Conservation (phyloP, 1,284 basidiomycete genomes). For the Phlebopus sp. region DNA sequence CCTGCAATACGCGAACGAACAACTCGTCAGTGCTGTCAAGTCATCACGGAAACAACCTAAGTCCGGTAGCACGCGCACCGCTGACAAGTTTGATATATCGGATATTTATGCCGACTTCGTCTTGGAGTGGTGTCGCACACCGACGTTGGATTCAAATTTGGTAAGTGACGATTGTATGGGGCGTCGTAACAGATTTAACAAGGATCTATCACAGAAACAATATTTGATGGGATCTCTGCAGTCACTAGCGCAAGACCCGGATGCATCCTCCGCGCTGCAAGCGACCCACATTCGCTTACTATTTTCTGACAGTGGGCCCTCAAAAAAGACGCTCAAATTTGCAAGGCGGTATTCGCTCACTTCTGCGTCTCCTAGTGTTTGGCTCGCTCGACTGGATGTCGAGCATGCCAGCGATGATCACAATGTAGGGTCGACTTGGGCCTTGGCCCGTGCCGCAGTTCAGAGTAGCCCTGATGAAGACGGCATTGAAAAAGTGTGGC, state of each 20-base stretch:
- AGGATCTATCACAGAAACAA: slow-evolving; percentile 35
- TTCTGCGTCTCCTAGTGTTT: slow-evolving; percentile 40
- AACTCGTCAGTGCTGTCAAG: slow-evolving; percentile 38
- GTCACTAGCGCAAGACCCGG: slow-evolving; percentile 37
- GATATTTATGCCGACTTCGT: slow-evolving; percentile 57
- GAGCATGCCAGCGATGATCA: slow-evolving; percentile 36
- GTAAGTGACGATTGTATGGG: slow-evolving; percentile 38
- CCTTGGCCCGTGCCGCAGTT: slow-evolving; percentile 40
- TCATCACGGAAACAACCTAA: slow-evolving; percentile 8
- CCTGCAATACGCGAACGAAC: slow-evolving; percentile 57
- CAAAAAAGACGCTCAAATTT: slow-evolving; percentile 39
- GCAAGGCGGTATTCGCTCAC: slow-evolving; percentile 43
- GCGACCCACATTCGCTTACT: slow-evolving; percentile 49
- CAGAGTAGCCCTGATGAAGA: slow-evolving; percentile 21
- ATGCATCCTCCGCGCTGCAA: slow-evolving; percentile 39
- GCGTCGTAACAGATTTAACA: slow-evolving; percentile 1
- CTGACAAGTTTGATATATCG: slow-evolving; percentile 36
- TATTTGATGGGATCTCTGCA: slow-evolving; percentile 57
- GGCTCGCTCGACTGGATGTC: slow-evolving; percentile 51
- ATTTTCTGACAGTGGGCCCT: slow-evolving; percentile 26
- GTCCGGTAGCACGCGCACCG: slow-evolving; percentile 8
- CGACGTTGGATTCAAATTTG: slow-evolving; percentile 48
- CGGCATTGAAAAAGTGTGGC: slow-evolving; percentile 43
- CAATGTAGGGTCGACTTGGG: slow-evolving; percentile 37
- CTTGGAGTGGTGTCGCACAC: slow-evolving; percentile 48